Evolutionary conservation across 2,329 filamentous ascomycete genomes (phyloP), one percentile per base, ranked within the genome.

Genomic region (Madurella mycetomatis): DNA sequence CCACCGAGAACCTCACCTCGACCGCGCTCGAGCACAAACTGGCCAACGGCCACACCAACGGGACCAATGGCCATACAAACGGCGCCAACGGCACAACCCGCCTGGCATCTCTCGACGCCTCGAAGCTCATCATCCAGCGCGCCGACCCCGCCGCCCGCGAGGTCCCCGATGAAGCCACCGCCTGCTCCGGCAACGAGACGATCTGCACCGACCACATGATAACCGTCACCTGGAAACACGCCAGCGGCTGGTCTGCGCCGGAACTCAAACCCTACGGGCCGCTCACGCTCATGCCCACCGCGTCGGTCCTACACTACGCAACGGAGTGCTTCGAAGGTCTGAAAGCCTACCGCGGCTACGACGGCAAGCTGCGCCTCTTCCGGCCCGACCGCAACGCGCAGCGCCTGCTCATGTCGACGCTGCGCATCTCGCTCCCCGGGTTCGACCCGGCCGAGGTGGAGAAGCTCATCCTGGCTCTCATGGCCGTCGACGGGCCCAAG

Each of bases 131-230:
- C 54, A 80, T 81, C 73, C 79, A 72, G 57, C 72, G 73, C 61
- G 82, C 77, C 53, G 68, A 71, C 52, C 60, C 59, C 43, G 71
- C 66, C 52, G 80, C 78, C 1, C 80, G 79, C 57, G 60, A 71
- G 47, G 81, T 84, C 47, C 81, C 81, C 49, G 71, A 76, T 49
- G 74, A 78, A 57, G 77, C 71, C 56, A 62, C 64, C 40, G 77
- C 77, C 63, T 73, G 72, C 61, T 53, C 76, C 48, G 78, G 75
- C 60, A 60, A 65, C 57, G 77, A 80, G 67, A 82, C 78, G 59
- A 73, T 83, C 67, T 82, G 80, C 76, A 91, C 88, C 59, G 91
- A 96, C 77, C 92, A 96, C 77, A 95, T 96, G 90, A 77, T 94
- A 64, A 86, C 84, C 49, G 86, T 78, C 17, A 73, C 75, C 51